phyloP scores from a whole-genome alignment of 768 basidiomycete genomes.

The Agaricus blazei region DNA sequence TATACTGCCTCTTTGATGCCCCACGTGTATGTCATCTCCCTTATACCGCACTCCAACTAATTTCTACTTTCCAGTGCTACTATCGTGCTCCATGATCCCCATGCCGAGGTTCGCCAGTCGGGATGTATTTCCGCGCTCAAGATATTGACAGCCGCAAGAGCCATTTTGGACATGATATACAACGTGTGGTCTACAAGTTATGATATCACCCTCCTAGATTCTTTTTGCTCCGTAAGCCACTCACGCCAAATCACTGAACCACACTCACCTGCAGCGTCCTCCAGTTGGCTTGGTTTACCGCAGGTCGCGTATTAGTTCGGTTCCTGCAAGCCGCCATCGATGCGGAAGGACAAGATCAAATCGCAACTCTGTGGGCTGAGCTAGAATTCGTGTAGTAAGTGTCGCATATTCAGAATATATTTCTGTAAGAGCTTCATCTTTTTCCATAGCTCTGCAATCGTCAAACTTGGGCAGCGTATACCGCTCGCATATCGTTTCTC shows the following conservation, averaged over 20 bases:
- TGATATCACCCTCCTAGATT: conserved; percentile 64
- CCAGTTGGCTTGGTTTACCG: conserved; percentile 67
- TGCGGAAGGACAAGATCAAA: conserved; percentile 49
- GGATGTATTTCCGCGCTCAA: conserved; percentile 67
- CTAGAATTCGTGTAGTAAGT: conserved; percentile 65
- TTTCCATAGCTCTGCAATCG: conserved; percentile 45
- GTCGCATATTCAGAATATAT: not conserved
- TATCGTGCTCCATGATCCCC: conserved; percentile 73
- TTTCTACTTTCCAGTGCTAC: conserved; percentile 39
- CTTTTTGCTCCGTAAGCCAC: conserved; percentile 60
- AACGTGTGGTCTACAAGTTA: conserved; percentile 65
- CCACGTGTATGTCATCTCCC: conserved; percentile 27
- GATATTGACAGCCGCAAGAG: conserved; percentile 61
- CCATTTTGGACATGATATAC: conserved; percentile 64
- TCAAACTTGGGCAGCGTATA: conserved; percentile 59
- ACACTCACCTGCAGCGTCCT: too few relatives aligned
- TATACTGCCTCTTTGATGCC: conserved; percentile 44
- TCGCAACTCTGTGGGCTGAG: conserved; percentile 55
- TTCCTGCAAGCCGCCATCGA: conserved; percentile 63
- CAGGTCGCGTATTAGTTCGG: conserved; percentile 60
- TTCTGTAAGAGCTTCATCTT: not conserved
- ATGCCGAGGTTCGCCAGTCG: conserved; percentile 52
- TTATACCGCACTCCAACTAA: conserved; percentile 3
- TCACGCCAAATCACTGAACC: not conserved
- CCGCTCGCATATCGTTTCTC: conserved; percentile 61